phyloP scores from a whole-genome alignment of 2,329 filamentous ascomycete genomes.

The Monosporascus sp. region DNA sequence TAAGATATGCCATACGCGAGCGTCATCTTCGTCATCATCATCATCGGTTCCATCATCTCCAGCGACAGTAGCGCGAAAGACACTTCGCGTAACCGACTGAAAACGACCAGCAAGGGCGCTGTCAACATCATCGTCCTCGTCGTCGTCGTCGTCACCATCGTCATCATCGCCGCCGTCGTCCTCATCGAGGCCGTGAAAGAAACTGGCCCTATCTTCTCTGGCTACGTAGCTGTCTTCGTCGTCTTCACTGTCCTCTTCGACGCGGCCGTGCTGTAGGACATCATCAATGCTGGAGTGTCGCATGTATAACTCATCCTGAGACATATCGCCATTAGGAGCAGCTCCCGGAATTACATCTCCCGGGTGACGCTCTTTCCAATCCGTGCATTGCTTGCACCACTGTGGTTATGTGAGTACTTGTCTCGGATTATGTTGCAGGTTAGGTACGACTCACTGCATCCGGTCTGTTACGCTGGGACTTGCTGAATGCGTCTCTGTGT shows the following conservation, averaged over 20 bases:
- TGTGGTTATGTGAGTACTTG: slow-evolving; percentile 9
- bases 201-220: too few relatives aligned
- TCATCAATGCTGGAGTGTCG: too few relatives aligned
- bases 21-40: neutral
- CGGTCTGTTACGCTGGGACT: slow-evolving; percentile 22
- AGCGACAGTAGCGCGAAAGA: neutral
- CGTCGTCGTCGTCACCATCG: neutral
- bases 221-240: neutral
- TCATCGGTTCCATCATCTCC: slow-evolving; percentile 2
- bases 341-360: slow-evolving; percentile 16
- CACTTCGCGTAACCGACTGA: neutral
- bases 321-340: slow-evolving; percentile 12
- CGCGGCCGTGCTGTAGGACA: neutral
- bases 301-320: slow-evolving; percentile 1
- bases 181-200: neutral
- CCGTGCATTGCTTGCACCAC: slow-evolving; percentile 31
- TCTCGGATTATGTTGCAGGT: neutral
- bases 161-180: neutral
- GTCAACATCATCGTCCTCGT: slow-evolving; percentile 6
- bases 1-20: neutral
- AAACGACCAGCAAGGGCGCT: slow-evolving; percentile 1
- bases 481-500: slow-evolving; percentile 26
- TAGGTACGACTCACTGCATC: slow-evolving; percentile 21
- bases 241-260: neutral
- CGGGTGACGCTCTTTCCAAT: slow-evolving; percentile 23